These are phyloP conservation scores for Barnettozyma pratensis DNA, from an alignment of 805 yeast genomes.

Conservation along the genomic window DNA sequence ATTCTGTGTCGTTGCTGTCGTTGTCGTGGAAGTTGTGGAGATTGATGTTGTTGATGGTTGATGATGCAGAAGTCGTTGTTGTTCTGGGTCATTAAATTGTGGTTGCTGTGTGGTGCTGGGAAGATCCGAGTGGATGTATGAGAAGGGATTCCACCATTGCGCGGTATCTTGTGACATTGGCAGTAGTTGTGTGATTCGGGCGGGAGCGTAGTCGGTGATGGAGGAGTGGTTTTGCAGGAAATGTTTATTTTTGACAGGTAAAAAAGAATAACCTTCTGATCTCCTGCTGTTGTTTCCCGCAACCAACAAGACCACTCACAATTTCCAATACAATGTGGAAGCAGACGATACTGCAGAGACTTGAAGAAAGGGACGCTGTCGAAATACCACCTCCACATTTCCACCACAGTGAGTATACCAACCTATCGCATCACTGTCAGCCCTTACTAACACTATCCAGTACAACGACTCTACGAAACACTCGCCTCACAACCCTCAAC, in stretches of 20 bases:
- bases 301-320: too few species aligned
- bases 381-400: conserved; percentile 7
- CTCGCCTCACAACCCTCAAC: conserved; percentile 16
- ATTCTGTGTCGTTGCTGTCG: background rate
- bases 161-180: background rate
- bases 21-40: background rate
- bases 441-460: conserved; percentile 25
- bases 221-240: too few species aligned
- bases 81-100: background rate
- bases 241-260: too few species aligned
- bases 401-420: conserved; percentile 9
- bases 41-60: background rate
- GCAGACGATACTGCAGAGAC: background rate
- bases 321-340: conserved; percentile 9
- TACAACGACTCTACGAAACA: conserved; percentile 13
- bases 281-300: too few species aligned
- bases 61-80: background rate
- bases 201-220: too few species aligned
- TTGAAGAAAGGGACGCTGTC: conserved; percentile 14
- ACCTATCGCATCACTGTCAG: background rate
- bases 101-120: conserved; percentile 5
- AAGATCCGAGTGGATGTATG: conserved; percentile 1
- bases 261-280: too few species aligned
- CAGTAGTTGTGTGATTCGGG: background rate
- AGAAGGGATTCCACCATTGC: conserved; percentile 4